Evolutionary conservation across 2,329 filamentous ascomycete genomes (phyloP), one percentile per base, ranked within the genome.

Genomic region (Verruconis gallopava): DNA sequence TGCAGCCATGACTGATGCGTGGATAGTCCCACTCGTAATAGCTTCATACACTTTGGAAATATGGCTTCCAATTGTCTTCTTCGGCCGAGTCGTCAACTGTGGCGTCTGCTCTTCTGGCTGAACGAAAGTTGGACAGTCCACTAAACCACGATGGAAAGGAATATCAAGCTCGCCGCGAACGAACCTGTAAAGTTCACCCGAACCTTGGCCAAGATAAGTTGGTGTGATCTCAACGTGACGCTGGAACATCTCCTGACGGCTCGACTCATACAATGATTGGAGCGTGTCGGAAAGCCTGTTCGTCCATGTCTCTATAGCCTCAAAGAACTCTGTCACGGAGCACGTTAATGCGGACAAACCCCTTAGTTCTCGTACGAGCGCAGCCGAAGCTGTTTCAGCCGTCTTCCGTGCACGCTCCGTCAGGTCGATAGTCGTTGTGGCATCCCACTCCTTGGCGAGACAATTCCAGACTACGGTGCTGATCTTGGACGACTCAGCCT

Each of bases 131-230:
- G 53, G 48, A 46, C 50, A 41, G 17, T 54, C 48, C 25, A 46
- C 42, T 18, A 51, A 28, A 5, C 51, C 52, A n/a, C 41, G 28
- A 35, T 49, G 47, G 25, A 57, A 47, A 19, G 54, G 51, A 2
- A 65, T 51, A 1, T 44, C 47, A 14, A 65, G 51, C 4, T 53
- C 52, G 6, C 49, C 44, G 2, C 62, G 55, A 5, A 65, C 57
- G 42, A 57, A 60, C 3, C 32, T 36, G 49, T 65, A 66, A 15
- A 64, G 44, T 2, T 38, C 47, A 22, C 46, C 46, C 5, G 60
- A 57, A 3, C 54, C 52, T 5, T 43, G 37, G 21, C 62, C 55
- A 2, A 64, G 54, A 32, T 57, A 50, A 3, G 19, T 14, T 3
- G 46, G 42, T 11, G 49, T 49, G 37, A 46, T 40, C 3, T 33